A percentile compares a stretch with the other conserved stretches of the same genome.
Evolutionary conservation across 768 basidiomycete genomes (phyloP).

Genomic region (Multifurca ochricompacta): DNA sequence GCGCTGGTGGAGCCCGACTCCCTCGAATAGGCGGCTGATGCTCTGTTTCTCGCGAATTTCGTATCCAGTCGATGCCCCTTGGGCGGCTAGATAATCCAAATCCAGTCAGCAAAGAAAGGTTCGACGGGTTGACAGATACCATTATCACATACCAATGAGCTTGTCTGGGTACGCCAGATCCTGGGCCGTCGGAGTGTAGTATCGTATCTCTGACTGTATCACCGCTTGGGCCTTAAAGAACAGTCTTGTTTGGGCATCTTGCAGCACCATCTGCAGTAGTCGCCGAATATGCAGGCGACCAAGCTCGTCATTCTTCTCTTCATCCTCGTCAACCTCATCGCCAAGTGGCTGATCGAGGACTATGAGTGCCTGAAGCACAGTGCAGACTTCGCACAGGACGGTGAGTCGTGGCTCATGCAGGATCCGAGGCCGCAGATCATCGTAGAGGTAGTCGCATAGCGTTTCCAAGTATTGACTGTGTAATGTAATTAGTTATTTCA

Average conservation of each 20-base stretch:
- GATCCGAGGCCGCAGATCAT: conserved; percentile 91
- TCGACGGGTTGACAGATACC: background rate
- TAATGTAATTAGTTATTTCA: background rate
- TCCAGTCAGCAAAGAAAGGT: background rate
- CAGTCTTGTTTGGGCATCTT: conserved; percentile 91
- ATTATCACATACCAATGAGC: conserved; percentile 48
- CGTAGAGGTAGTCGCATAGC: conserved; percentile 90
- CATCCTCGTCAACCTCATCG: conserved; percentile 30
- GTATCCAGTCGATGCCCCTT: conserved; percentile 35
- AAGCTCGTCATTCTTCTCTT: conserved; percentile 35
- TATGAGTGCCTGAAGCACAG: conserved; percentile 93
- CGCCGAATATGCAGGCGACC: conserved; percentile 69
- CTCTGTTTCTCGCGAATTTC: conserved; percentile 63
- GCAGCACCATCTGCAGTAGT: conserved; percentile 81
- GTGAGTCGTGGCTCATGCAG: conserved; percentile 86
- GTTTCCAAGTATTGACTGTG: conserved; percentile 85
- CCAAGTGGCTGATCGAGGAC: conserved; percentile 64
- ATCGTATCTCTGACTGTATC: conserved; percentile 80
- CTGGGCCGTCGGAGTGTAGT: conserved; percentile 66
- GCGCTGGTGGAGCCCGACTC: conserved; percentile 64
- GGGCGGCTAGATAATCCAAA: conserved; percentile 37
- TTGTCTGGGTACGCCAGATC: conserved; percentile 87
- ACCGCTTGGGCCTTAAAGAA: conserved; percentile 95
- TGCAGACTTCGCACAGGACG: conserved; percentile 90
- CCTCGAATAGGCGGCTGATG: conserved; percentile 57